Evolutionary conservation across 2,329 filamentous ascomycete genomes (phyloP).

Genomic region (Colletotrichum shisoi): DNA sequence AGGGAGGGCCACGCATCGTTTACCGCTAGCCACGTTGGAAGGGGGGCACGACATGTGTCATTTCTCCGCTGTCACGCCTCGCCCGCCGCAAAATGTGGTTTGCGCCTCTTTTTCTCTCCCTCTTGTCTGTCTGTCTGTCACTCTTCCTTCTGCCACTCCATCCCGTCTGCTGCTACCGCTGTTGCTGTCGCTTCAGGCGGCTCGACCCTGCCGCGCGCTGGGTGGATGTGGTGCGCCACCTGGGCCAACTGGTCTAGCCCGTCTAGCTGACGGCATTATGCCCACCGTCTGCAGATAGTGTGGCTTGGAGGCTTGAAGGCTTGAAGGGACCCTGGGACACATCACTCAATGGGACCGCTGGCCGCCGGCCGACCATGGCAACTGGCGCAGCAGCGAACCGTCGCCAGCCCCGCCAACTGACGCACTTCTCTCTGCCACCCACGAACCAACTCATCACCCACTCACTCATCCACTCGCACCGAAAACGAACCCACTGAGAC

Average conservation of each 20-base stretch:
- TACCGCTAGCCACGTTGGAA: slow-evolving; percentile 34
- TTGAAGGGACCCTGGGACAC: neutral
- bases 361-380: neutral
- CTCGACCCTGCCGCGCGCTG: neutral
- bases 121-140: neutral
- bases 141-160: neutral
- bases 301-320: neutral
- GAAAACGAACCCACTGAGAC: neutral
- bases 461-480: neutral
- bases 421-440: neutral
- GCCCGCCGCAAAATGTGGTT: neutral
- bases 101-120: neutral
- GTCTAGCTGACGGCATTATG: neutral
- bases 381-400: neutral
- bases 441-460: neutral
- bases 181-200: slow-evolving; percentile 25
- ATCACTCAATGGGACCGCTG: neutral
- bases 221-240: neutral
- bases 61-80: slow-evolving; percentile 30
- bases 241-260: neutral
- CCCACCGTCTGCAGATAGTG: too few species aligned
- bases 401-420: neutral
- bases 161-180: neutral
- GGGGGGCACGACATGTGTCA: slow-evolving; percentile 30
- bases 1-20: slow-evolving; percentile 22